These are phyloP conservation scores for Backusella liffmaniae DNA, from an alignment of 192 early-diverging fungal species.

Conservation along the genomic window DNA sequence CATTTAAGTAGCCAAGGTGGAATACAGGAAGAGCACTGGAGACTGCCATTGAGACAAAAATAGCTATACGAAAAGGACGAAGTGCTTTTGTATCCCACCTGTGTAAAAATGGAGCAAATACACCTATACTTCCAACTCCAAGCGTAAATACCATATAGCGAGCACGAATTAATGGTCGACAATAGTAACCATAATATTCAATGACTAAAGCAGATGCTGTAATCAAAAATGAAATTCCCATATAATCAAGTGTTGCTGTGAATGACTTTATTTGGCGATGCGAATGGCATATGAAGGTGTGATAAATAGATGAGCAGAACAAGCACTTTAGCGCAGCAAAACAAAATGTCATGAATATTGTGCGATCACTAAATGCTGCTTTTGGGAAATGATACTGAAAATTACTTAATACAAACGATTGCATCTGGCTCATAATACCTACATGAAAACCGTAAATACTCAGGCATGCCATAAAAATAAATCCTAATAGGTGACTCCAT, in stretches of 20 bases:
- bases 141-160: conserved; percentile 52
- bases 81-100: conserved; percentile 52
- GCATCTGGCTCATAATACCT: conserved; percentile 7
- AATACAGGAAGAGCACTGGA: conserved; percentile 49
- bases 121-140: conserved; percentile 45
- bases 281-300: conserved; percentile 59
- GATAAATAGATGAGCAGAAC: conserved; percentile 57
- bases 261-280: conserved; percentile 49
- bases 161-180: conserved; percentile 33
- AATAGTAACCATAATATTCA: conserved; percentile 61
- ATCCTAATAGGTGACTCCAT: conserved; percentile 37
- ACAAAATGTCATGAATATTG: conserved; percentile 56
- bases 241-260: conserved; percentile 61
- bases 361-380: conserved; percentile 35
- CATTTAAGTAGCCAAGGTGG: conserved; percentile 47
- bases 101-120: conserved; percentile 49
- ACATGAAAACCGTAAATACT: conserved; percentile 33
- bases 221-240: conserved; percentile 62
- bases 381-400: conserved; percentile 33
- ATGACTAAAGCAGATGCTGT: conserved; percentile 54
- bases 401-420: not conserved
- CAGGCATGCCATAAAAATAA: conserved; percentile 30
- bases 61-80: conserved; percentile 51
- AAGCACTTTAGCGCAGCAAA: conserved; percentile 56
- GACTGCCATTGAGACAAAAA: conserved; percentile 53